Percentiles rank a stretch among this genome's conserved stretches.
Evolutionary conservation across 2,329 filamentous ascomycete genomes (phyloP).

Genomic region (Xylariales sp.): DNA sequence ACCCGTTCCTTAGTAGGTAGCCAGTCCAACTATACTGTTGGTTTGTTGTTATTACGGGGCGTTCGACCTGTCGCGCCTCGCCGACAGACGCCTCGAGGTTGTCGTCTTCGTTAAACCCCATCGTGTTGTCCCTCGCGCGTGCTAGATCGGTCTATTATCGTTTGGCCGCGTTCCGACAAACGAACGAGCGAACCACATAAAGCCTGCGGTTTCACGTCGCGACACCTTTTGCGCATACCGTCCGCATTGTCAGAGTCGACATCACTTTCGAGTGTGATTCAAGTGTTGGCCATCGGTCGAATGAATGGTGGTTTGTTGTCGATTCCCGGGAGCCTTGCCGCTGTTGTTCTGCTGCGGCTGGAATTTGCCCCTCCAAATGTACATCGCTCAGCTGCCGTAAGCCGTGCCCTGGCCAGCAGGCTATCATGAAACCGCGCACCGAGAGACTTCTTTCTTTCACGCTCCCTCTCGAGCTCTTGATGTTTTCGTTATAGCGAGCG

Average conservation of each 20-base stretch:
- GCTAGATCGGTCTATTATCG: constrained; percentile 2
- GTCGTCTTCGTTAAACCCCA: neutral
- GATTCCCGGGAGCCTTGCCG: constrained; percentile 7
- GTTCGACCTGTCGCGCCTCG: neutral
- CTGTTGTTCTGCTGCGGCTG: constrained; percentile 28
- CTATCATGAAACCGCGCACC: constrained; percentile 54
- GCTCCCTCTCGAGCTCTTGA: constrained; percentile 42
- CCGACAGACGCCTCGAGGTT: constrained; percentile 9
- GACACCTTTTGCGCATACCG: neutral
- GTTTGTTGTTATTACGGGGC: constrained; percentile 14
- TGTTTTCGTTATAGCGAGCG: constrained; percentile 36
- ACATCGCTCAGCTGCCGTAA: constrained; percentile 50
- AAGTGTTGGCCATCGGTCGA: neutral
- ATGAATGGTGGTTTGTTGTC: constrained; percentile 4
- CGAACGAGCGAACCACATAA: neutral
- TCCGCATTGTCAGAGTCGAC: constrained; percentile 9
- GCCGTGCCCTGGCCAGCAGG: constrained; percentile 58
- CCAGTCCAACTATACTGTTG: constrained; percentile 3
- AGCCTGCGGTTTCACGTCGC: constrained; percentile 6
- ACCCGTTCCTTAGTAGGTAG: constrained; percentile 8
- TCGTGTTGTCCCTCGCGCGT: neutral
- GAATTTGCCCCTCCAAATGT: constrained; percentile 53
- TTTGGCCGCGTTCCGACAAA: neutral
- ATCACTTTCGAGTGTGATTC: neutral
- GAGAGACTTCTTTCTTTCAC: constrained; percentile 46